These are phyloP conservation scores for Xylaria curta DNA, from an alignment of 495 filamentous ascomycete genomes.

Conservation along the genomic window DNA sequence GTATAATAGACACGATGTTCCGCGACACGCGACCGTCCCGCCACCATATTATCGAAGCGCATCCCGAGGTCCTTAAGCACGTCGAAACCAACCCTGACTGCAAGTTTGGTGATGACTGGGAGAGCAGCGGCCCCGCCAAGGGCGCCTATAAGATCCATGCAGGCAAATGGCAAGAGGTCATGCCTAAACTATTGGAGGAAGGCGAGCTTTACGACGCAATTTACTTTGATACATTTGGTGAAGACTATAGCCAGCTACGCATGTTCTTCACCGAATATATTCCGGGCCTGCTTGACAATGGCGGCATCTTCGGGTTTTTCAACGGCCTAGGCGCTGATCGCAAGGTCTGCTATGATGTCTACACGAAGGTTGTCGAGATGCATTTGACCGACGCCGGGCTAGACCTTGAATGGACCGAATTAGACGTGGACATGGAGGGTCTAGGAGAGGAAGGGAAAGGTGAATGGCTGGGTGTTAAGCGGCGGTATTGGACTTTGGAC, in stretches of 20 bases:
- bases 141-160: constrained; percentile 54
- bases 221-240: constrained; percentile 98
- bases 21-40: constrained; percentile 66
- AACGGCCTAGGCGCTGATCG: constrained; percentile 95
- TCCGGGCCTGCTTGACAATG: constrained; percentile 73
- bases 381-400: constrained; percentile 91
- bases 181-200: constrained; percentile 71
- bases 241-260: constrained; percentile 83
- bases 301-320: constrained; percentile 89
- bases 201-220: constrained; percentile 85
- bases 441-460: constrained; percentile 58
- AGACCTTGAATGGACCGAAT: constrained; percentile 83
- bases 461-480: constrained; percentile 84
- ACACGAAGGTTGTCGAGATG: constrained; percentile 89
- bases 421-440: constrained; percentile 68
- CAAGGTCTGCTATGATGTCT: constrained; percentile 93
- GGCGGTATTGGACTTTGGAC: constrained; percentile 86
- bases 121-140: constrained; percentile 43
- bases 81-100: constrained; percentile 54
- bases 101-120: constrained; percentile 56
- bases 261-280: constrained; percentile 89
- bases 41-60: constrained; percentile 93
- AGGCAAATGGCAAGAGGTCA: constrained; percentile 84
- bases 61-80: constrained; percentile 77
- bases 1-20: constrained; percentile 89